phyloP scores from a whole-genome alignment of 768 basidiomycete genomes.

The Phaffia tasmanica region DNA sequence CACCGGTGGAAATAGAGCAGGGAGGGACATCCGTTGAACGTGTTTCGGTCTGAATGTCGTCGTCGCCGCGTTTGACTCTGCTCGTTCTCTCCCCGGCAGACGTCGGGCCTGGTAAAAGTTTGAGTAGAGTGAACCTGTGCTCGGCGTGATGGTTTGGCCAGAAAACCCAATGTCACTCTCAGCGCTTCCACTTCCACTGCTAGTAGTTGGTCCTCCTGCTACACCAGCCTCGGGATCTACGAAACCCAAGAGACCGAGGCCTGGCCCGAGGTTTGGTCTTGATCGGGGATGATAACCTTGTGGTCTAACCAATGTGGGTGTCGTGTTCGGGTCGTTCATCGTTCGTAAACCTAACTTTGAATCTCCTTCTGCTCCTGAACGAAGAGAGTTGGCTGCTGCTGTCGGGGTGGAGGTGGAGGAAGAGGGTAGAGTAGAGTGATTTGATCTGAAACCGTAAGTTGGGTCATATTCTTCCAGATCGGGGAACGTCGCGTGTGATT shows the following conservation, averaged over 20 bases:
- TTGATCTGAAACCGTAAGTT: constrained; percentile 87
- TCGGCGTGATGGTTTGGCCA: constrained; percentile 30
- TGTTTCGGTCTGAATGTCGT: constrained; percentile 3
- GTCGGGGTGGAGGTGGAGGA: no score
- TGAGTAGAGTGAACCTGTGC: background rate
- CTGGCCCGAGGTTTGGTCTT: no score
- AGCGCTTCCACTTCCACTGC: constrained; percentile 47
- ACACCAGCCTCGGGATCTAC: no score
- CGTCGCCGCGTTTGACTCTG: constrained; percentile 4
- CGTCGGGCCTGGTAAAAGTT: background rate
- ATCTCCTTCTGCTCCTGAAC: no score
- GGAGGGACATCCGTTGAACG: background rate
- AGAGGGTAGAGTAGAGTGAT: constrained; percentile 33
- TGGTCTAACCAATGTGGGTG: no score
- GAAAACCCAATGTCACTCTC: constrained; percentile 38
- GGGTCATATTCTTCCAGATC: constrained; percentile 85
- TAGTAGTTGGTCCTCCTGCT: constrained; percentile 60
- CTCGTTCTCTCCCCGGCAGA: constrained; percentile 4
- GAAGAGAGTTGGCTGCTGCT: no score
- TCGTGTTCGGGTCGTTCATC: no score
- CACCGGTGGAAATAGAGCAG: constrained; percentile 12
- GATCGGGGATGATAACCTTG: no score
- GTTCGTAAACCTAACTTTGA: no score
- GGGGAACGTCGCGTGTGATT: constrained; percentile 42
- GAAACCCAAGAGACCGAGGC: no score